These are phyloP conservation scores for Alisma plantagoaquatica DNA, from an alignment of 106 monocot species.

Conservation along the genomic window DNA sequence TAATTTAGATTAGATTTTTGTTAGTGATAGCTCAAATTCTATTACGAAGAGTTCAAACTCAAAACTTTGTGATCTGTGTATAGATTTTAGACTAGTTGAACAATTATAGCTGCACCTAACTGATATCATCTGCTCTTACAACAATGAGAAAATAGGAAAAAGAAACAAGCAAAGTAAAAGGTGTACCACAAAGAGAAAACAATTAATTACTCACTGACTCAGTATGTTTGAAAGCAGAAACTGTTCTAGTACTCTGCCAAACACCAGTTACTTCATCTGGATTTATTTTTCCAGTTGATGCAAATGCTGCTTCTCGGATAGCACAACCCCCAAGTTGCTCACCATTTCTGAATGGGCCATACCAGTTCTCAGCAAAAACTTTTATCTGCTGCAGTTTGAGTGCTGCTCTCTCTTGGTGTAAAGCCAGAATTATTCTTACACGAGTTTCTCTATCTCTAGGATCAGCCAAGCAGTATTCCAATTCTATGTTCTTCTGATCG, in stretches of 20 bases:
- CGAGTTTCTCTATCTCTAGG: conserved; percentile 44
- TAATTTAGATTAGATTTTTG: no score
- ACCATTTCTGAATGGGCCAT: conserved; percentile 79
- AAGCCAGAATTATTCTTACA: conserved; percentile 48
- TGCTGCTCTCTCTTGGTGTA: conserved; percentile 20
- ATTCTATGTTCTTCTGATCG: conserved; percentile 26
- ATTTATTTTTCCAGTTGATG: conserved; percentile 22
- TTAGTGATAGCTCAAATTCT: no score
- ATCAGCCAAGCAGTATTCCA: conserved; percentile 77
- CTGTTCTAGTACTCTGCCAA: conserved; percentile 33
- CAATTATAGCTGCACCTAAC: neutral
- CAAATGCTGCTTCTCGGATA: conserved; percentile 71
- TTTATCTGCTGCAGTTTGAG: conserved; percentile 39
- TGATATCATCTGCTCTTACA: neutral
- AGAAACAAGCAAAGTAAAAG: no score
- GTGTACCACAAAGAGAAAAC: no score
- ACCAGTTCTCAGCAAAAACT: conserved; percentile 82
- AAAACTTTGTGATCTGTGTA: neutral
- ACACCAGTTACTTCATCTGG: conserved; percentile 35
- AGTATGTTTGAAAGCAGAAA: conserved; percentile 19
- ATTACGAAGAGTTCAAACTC: no score
- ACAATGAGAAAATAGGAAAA: neutral
- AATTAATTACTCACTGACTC: conserved; percentile 18
- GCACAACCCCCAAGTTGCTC: conserved; percentile 85
- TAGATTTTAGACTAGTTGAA: neutral